Evolutionary conservation across 306 rosid genomes (phyloP).

Genomic region (Hylodesmum podocarpum): DNA sequence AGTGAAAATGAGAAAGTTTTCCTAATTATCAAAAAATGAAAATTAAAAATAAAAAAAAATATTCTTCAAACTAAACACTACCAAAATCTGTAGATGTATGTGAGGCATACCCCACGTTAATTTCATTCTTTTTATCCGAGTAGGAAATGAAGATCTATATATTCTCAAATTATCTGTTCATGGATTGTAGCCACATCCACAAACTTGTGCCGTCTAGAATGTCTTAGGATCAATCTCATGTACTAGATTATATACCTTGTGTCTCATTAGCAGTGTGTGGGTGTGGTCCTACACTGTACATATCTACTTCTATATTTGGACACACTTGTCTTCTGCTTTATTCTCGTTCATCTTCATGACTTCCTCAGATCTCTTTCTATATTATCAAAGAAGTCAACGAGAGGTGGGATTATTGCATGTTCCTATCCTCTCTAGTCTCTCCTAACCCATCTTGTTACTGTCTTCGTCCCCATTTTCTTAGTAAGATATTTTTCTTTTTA

Average conservation of each 20-base stretch:
- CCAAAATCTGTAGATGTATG: too few relatives aligned
- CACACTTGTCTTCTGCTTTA: neutral
- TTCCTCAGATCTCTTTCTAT: neutral
- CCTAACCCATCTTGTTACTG: too few relatives aligned
- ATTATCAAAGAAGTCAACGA: too few relatives aligned
- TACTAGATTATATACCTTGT: conserved; percentile 2
- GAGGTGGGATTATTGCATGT: too few relatives aligned
- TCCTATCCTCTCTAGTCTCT: too few relatives aligned
- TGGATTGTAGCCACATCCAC: neutral
- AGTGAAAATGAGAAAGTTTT: too few relatives aligned
- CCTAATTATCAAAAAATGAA: too few relatives aligned
- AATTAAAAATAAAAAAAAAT: too few relatives aligned
- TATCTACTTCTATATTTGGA: conserved; percentile 2
- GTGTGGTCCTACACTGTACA: neutral
- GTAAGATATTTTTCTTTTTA: too few relatives aligned
- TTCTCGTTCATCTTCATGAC: neutral
- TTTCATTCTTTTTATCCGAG: neutral
- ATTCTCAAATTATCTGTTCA: neutral
- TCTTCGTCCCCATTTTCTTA: too few relatives aligned
- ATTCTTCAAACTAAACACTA: too few relatives aligned
- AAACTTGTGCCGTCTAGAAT: neutral
- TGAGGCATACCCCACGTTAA: neutral
- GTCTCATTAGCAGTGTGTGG: neutral
- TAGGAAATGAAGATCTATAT: neutral
- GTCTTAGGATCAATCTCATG: neutral